A percentile compares a stretch with the other conserved stretches of the same genome.
Conservation (phyloP, 768 basidiomycete genomes). For the Boletus coccyginus region DNA sequence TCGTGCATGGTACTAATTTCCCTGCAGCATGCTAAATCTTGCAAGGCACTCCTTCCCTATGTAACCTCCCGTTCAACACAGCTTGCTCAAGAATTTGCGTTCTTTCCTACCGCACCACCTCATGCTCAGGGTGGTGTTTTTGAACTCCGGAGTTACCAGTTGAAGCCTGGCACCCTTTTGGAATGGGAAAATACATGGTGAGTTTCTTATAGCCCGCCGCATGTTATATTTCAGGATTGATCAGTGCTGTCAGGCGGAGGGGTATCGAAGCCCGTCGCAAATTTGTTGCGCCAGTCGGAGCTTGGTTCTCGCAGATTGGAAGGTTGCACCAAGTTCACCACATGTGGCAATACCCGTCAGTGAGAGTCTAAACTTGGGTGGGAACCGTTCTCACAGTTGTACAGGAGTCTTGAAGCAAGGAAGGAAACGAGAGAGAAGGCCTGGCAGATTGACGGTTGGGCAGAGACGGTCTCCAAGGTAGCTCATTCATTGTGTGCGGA, state of each 20-base stretch:
- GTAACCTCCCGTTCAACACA: slow-evolving; percentile 72
- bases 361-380: slow-evolving; percentile 17
- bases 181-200: slow-evolving; percentile 97
- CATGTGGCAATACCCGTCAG: slow-evolving; percentile 95
- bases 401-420: slow-evolving; percentile 70
- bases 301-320: slow-evolving; percentile 91
- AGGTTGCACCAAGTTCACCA: slow-evolving; percentile 89
- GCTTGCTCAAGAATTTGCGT: slow-evolving; percentile 91
- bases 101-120: slow-evolving; percentile 89
- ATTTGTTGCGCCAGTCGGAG: slow-evolving; percentile 82
- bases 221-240: slow-evolving; percentile 1
- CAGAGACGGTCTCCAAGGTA: slow-evolving; percentile 90
- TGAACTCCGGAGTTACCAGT: slow-evolving; percentile 85
- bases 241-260: slow-evolving; percentile 57
- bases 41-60: slow-evolving; percentile 73
- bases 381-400: slow-evolving; percentile 8
- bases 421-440: slow-evolving; percentile 86
- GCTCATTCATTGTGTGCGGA: slow-evolving; percentile 13
- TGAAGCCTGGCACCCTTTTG: slow-evolving; percentile 84
- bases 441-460: slow-evolving; percentile 96
- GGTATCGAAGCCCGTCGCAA: slow-evolving; percentile 93
- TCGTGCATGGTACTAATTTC: neutral
- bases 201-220: slow-evolving; percentile 12
- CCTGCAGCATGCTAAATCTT: slow-evolving; percentile 61
- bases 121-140: slow-evolving; percentile 87